These are phyloP conservation scores for Yarrowia yakushimensis DNA, from an alignment of 805 yeast species.

Conservation along the genomic window DNA sequence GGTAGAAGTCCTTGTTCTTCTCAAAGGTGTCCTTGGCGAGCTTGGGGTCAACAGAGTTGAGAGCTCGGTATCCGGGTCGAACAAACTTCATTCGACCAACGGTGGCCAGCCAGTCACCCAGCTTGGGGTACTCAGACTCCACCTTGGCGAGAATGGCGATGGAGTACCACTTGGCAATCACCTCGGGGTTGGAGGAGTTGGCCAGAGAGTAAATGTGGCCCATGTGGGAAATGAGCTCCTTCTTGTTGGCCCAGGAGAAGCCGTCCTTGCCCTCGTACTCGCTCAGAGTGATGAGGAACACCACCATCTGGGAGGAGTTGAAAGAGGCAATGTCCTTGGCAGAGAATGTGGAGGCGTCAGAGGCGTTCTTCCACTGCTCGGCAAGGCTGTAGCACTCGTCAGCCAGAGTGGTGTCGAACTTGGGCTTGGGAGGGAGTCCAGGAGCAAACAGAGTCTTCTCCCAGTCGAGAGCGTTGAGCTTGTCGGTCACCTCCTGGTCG, in stretches of 20 bases:
- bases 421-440: conserved; percentile 86
- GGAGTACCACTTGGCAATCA: conserved; percentile 71
- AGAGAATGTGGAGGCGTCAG: conserved; percentile 41
- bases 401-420: conserved; percentile 74
- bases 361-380: conserved; percentile 52
- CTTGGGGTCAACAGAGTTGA: conserved; percentile 59
- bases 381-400: conserved; percentile 68
- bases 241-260: conserved; percentile 16
- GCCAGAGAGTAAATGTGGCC: conserved; percentile 46
- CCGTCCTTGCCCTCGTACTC: conserved; percentile 21
- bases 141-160: conserved; percentile 58
- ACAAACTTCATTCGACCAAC: conserved; percentile 95
- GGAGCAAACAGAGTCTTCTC: conserved; percentile 74
- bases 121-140: conserved; percentile 44
- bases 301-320: conserved; percentile 72
- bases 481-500: conserved; percentile 30
- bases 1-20: conserved; percentile 58
- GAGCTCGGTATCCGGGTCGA: conserved; percentile 73
- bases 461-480: conserved; percentile 79
- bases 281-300: conserved; percentile 47
- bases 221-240: conserved; percentile 38
- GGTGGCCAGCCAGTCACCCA: conserved; percentile 83
- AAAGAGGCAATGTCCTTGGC: conserved; percentile 53
- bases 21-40: conserved; percentile 66
- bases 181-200: conserved; percentile 70